phyloP scores from a whole-genome alignment of 129 eudicot species.

The Chrysanthemum lavandulifolium region DNA sequence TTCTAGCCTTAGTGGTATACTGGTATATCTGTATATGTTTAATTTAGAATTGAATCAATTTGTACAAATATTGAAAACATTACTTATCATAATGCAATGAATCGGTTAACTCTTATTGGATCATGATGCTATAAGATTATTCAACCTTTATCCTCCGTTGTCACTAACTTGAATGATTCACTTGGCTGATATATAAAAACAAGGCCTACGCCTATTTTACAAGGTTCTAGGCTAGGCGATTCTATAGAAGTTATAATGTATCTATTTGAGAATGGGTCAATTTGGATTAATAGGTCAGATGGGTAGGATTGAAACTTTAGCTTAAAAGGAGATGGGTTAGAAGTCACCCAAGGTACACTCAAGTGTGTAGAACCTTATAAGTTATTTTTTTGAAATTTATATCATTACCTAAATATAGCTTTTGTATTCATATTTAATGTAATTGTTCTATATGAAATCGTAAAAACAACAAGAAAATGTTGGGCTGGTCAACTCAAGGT shows the following conservation, averaged over 20 bases:
- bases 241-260: background rate
- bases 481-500: no score
- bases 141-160: background rate
- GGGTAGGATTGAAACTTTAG: background rate
- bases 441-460: background rate
- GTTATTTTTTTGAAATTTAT: background rate
- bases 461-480: no score
- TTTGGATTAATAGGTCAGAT: background rate
- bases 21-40: no score
- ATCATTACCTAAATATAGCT: background rate
- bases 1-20: no score
- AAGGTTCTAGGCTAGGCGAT: background rate
- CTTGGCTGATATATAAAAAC: background rate
- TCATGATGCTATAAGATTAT: background rate
- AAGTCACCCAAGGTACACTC: background rate
- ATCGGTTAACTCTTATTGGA: slow-evolving; percentile 1
- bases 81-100: background rate
- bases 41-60: no score
- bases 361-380: background rate
- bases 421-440: background rate
- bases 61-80: background rate
- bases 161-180: no score
- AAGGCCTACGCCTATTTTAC: background rate
- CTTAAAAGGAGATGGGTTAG: background rate
- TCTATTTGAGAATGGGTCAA: background rate